A percentile compares a stretch with the other conserved stretches of the same genome.
These are phyloP conservation scores for Yarrowia osloensis DNA, from an alignment of 805 yeast species.

Conservation along the genomic window DNA sequence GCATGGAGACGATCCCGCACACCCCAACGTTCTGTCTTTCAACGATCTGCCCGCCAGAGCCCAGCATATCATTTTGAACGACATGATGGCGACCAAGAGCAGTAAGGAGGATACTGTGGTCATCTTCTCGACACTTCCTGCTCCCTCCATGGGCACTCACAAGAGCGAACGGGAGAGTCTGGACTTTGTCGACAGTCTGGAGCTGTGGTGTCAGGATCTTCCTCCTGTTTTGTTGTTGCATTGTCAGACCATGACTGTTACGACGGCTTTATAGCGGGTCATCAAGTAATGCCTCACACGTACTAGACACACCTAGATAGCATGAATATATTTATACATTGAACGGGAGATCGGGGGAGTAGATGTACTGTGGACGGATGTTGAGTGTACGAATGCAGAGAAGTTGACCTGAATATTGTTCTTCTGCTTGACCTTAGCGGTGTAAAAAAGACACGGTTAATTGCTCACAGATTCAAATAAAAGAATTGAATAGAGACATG, in stretches of 20 bases:
- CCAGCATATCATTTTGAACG: conserved; percentile 86
- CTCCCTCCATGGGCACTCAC: conserved; percentile 84
- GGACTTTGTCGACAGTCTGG: conserved; percentile 73
- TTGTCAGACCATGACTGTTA: conserved; percentile 93
- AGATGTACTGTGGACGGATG: too few relatives aligned
- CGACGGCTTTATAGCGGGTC: conserved; percentile 71
- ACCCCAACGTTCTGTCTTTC: conserved; percentile 50
- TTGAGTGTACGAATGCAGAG: too few relatives aligned
- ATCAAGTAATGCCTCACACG: too few relatives aligned
- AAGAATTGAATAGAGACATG: too few relatives aligned
- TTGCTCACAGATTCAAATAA: too few relatives aligned
- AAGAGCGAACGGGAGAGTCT: conserved; percentile 64
- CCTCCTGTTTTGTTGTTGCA: conserved; percentile 84
- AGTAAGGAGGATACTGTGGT: conserved; percentile 58
- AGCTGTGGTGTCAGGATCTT: conserved; percentile 75
- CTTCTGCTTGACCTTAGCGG: too few relatives aligned
- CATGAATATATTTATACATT: too few relatives aligned
- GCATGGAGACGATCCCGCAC: conserved; percentile 28
- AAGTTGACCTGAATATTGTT: too few relatives aligned
- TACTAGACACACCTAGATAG: too few relatives aligned
- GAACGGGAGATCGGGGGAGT: too few relatives aligned
- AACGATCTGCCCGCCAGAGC: conserved; percentile 90
- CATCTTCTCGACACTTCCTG: conserved; percentile 85
- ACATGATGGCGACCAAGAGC: conserved; percentile 71
- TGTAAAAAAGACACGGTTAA: too few relatives aligned